Evolutionary conservation across 2,329 filamentous ascomycete species (phyloP), one percentile per base, ranked within the genome.

Genomic region (Fusarium chlamydosporum): DNA sequence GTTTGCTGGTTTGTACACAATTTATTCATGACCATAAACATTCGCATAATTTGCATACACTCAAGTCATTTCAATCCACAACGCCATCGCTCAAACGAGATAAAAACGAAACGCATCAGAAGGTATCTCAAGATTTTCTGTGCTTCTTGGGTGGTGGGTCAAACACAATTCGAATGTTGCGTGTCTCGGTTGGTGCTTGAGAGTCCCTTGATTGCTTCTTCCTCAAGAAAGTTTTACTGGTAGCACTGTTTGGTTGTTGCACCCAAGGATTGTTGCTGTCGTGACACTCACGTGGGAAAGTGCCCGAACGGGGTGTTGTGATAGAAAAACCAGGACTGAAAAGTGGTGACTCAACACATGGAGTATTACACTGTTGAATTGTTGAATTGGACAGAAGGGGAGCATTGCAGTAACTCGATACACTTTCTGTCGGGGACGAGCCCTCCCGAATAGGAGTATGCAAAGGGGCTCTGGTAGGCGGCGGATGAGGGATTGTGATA

Each of bases 161-260:
- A 67, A 84, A 84, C 4, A 75, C 75, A 10, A 76, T 78, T 71
- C 79, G 77, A 18, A 83, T 78, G 56, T 72, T 77, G 20, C 72
- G 74, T 8, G 61, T 71, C 73, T 82, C 79, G 0, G 78, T 76
- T 1, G 80, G 81, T n/a, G 62, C 76, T 72, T 61, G 78, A 69
- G 54, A 74, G 42, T 61, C 66, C 61, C 66, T 67, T 4, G 68
- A 67, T 12, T 51, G 51, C 46, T 73, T 74, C 52, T 72, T 75
- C 41, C 51, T 72, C 26, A 65, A 45, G 29, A 72, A 55, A 3
- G 71, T 55, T 42, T 59, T 72, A 3, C 55, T 18, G 4, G 56
- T 56, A 2, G 46, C 59, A 8, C 37, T 46, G 12, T 33, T 29
- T 20, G 35, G 55, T 27, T 66, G 67, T 29, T 70, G 65, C 18